These are phyloP conservation scores for Sphaerobolus stellatus DNA, from an alignment of 1,284 basidiomycete species.

Conservation along the genomic window DNA sequence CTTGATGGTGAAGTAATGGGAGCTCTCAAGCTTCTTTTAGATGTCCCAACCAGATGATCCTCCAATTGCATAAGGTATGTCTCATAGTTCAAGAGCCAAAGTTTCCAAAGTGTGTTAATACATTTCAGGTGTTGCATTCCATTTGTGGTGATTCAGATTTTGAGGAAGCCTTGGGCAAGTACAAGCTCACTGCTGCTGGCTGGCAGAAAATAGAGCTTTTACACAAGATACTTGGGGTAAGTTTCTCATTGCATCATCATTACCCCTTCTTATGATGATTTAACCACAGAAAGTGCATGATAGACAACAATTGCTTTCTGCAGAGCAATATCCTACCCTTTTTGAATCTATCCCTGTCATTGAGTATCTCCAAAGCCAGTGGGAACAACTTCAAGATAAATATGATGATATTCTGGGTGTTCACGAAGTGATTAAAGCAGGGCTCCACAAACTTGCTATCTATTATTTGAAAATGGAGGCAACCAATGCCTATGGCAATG, in stretches of 20 bases:
- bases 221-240: conserved; percentile 5
- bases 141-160: conserved; percentile 5
- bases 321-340: conserved; percentile 9
- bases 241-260: neutral
- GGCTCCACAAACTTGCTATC: conserved; percentile 5
- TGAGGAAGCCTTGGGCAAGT: conserved; percentile 4
- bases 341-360: conserved; percentile 8
- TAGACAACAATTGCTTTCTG: conserved; percentile 12
- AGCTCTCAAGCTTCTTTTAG: too few species aligned
- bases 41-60: too few species aligned
- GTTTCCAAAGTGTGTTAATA: too few species aligned
- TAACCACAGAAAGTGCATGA: conserved; percentile 7
- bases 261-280: neutral
- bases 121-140: conserved; percentile 3
- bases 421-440: neutral
- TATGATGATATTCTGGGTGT: conserved; percentile 1
- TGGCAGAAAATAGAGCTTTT: conserved; percentile 6
- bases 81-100: too few species aligned
- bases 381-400: conserved; percentile 7
- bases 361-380: conserved; percentile 8
- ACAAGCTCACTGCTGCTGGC: neutral
- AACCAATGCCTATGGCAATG: conserved; percentile 10
- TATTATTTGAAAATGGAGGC: conserved; percentile 13
- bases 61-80: too few species aligned
- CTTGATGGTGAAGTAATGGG: too few species aligned